These are phyloP conservation scores for Ascodesmis nigricans DNA, from an alignment of 495 filamentous ascomycete species.

Conservation along the genomic window DNA sequence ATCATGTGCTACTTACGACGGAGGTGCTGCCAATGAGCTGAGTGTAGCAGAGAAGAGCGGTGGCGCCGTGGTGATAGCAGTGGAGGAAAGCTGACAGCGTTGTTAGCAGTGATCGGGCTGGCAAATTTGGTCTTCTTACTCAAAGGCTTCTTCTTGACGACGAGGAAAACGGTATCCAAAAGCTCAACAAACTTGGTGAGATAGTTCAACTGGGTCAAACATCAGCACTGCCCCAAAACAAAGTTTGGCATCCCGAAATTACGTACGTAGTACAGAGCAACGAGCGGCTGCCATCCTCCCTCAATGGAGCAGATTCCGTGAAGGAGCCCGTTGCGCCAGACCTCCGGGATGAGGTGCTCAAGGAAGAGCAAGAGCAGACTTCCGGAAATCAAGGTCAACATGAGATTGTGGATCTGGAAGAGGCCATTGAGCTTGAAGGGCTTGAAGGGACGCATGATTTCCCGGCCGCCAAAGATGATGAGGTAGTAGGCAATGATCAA, in stretches of 20 bases:
- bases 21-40: slow-evolving; percentile 59
- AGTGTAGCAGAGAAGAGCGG: slow-evolving; percentile 66
- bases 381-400: slow-evolving; percentile 47
- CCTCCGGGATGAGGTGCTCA: slow-evolving; percentile 48
- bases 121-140: too few relatives aligned
- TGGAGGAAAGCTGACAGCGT: slow-evolving; percentile 50
- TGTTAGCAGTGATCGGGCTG: slow-evolving; percentile 17
- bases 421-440: slow-evolving; percentile 43
- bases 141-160: slow-evolving; percentile 72
- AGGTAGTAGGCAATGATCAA: slow-evolving; percentile 49
- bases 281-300: slow-evolving; percentile 58
- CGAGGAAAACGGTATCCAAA: slow-evolving; percentile 59
- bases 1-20: slow-evolving; percentile 25
- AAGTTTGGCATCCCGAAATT: neutral
- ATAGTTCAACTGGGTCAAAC: slow-evolving; percentile 44
- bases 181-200: slow-evolving; percentile 67
- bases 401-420: slow-evolving; percentile 67
- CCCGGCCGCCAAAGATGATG: slow-evolving; percentile 52
- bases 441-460: slow-evolving; percentile 46
- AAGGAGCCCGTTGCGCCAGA: slow-evolving; percentile 47
- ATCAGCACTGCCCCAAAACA: too few relatives aligned
- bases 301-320: slow-evolving; percentile 44
- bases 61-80: slow-evolving; percentile 70
- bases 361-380: slow-evolving; percentile 45
- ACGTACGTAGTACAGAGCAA: slow-evolving; percentile 60